Conservation (phyloP, 805 yeast genomes). For the Saccharomycopsis sp. region DNA sequence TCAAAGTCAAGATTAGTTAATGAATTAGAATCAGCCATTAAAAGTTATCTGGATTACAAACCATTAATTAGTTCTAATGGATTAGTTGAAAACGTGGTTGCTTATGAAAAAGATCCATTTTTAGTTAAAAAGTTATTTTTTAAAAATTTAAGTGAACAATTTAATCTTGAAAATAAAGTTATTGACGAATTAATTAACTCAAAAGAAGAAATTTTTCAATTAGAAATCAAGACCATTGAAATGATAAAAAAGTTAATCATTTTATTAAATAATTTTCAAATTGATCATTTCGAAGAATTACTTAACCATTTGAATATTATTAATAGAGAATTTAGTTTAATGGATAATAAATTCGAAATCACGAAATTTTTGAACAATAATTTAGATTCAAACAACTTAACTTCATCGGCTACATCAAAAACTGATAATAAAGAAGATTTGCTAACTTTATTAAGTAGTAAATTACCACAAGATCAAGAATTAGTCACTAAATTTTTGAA, state of each 20-base stretch:
- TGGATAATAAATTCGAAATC: constrained; percentile 17
- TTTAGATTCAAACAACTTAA: background rate
- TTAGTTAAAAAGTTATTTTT: constrained; percentile 17
- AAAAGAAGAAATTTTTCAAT: constrained; percentile 16
- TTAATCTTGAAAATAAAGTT: constrained; percentile 9
- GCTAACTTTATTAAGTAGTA: constrained; percentile 13
- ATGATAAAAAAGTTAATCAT: constrained; percentile 13
- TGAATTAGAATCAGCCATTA: constrained; percentile 14
- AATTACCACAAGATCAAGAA: constrained; percentile 13
- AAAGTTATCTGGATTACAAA: constrained; percentile 1
- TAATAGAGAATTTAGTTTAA: constrained; percentile 10
- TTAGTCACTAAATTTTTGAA: constrained; percentile 7
- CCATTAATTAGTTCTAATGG: constrained; percentile 5
- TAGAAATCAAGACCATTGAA: constrained; percentile 14
- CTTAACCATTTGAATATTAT: constrained; percentile 11
- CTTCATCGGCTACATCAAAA: background rate
- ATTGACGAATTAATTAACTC: constrained; percentile 11
- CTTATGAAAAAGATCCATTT: constrained; percentile 17
- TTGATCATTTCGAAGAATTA: constrained; percentile 14
- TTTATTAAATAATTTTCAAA: constrained; percentile 16
- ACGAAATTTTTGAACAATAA: constrained; percentile 13
- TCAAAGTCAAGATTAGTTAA: constrained; percentile 11
- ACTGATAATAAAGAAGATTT: constrained; percentile 9
- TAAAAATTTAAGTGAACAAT: constrained; percentile 16
- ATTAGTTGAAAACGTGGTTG: background rate